Evolutionary conservation across 1,139 yeast species (phyloP).

Genomic region (Geotrichum europaeum): DNA sequence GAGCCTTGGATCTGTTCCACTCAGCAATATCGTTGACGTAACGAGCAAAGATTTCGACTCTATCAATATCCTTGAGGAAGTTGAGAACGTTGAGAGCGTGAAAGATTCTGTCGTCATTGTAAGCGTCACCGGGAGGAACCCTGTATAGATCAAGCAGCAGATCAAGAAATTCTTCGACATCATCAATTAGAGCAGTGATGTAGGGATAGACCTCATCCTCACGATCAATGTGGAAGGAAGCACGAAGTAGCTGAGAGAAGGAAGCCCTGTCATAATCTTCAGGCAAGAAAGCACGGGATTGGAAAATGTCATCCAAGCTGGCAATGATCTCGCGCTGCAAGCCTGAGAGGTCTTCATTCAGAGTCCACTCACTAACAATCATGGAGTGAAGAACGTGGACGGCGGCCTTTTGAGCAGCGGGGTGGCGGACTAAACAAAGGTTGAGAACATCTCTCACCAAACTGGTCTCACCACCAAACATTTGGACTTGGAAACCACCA

Average conservation of each 20-base stretch:
- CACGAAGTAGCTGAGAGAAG: constrained; percentile 48
- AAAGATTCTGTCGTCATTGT: constrained; percentile 81
- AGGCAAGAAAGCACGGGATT: constrained; percentile 49
- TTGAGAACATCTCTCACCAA: constrained; percentile 61
- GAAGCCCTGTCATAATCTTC: constrained; percentile 48
- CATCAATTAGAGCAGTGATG: constrained; percentile 49
- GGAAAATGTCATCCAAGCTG: constrained; percentile 62
- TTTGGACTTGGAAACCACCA: constrained; percentile 70
- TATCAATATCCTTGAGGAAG: constrained; percentile 69
- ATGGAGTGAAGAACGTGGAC: constrained; percentile 68
- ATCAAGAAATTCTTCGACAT: constrained; percentile 56
- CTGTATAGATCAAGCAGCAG: constrained; percentile 62
- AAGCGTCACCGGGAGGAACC: constrained; percentile 78
- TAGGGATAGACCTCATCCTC: constrained; percentile 61
- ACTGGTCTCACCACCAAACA: constrained; percentile 53
- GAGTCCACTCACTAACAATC: constrained; percentile 58
- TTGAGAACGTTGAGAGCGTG: constrained; percentile 72
- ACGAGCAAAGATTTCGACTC: constrained; percentile 74
- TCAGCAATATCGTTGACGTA: constrained; percentile 72
- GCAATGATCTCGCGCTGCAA: constrained; percentile 50
- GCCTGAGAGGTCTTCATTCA: constrained; percentile 53
- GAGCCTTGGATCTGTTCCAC: constrained; percentile 53
- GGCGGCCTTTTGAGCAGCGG: constrained; percentile 57
- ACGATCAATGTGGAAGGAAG: constrained; percentile 50
- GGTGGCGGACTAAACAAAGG: constrained; percentile 63